These are phyloP conservation scores for Citeromyces siamensis DNA, from an alignment of 1,139 yeast genomes.

Conservation along the genomic window DNA sequence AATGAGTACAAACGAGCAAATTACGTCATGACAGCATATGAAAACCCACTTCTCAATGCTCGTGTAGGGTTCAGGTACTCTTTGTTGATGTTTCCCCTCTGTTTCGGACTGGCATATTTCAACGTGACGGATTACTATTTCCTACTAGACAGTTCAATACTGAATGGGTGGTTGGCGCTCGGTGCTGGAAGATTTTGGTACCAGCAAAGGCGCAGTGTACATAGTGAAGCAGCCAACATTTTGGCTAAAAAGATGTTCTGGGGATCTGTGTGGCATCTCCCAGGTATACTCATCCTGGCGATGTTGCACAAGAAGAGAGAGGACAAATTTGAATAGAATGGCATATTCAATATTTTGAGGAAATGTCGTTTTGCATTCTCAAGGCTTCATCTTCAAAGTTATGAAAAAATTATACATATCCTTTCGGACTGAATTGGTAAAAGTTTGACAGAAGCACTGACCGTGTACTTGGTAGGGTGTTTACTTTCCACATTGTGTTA, in stretches of 20 bases:
- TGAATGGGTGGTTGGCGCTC: slow-evolving; percentile 79
- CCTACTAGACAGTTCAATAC: slow-evolving; percentile 63
- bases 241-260: slow-evolving; percentile 82
- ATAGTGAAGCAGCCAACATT: slow-evolving; percentile 40
- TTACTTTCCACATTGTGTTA: no score
- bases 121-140: slow-evolving; percentile 79
- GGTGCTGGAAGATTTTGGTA: slow-evolving; percentile 78
- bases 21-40: slow-evolving; percentile 92
- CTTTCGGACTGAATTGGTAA: no score
- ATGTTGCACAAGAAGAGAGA: slow-evolving; percentile 93
- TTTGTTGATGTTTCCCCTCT: slow-evolving; percentile 81
- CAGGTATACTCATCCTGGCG: slow-evolving; percentile 79
- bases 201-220: slow-evolving; percentile 55
- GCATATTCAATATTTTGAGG: no score
- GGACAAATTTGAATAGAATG: slow-evolving; percentile 6
- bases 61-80: slow-evolving; percentile 89
- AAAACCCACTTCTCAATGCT: slow-evolving; percentile 84
- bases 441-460: no score
- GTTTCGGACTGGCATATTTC: slow-evolving; percentile 70
- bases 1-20: slow-evolving; percentile 89
- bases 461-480: no score
- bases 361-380: no score
- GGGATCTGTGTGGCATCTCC: slow-evolving; percentile 93
- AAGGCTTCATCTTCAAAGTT: no score
- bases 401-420: no score